A percentile compares a stretch with the other conserved stretches of the same genome.
phyloP scores from a whole-genome alignment of 257 asterid species.

The Forsythia viridissima region DNA sequence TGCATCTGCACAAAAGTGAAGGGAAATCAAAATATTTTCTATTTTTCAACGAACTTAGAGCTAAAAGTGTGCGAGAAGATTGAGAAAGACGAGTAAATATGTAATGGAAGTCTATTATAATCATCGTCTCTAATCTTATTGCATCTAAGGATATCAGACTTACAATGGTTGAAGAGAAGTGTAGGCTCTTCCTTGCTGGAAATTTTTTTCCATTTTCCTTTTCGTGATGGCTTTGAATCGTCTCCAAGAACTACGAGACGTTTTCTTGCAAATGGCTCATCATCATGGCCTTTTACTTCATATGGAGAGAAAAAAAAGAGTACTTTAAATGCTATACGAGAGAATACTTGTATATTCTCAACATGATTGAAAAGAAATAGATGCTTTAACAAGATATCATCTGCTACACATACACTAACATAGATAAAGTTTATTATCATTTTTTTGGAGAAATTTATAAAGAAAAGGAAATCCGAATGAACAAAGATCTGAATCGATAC shows the following conservation, averaged over 20 bases:
- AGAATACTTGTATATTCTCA: background rate
- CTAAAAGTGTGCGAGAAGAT: background rate
- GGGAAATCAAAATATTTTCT: background rate
- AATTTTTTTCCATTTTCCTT: slow-evolving; percentile 34
- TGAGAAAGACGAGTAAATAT: background rate
- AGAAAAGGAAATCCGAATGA: background rate
- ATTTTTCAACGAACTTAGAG: background rate
- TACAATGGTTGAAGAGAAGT: slow-evolving; percentile 73
- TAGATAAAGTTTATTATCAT: background rate
- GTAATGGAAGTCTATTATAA: background rate
- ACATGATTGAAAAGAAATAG: background rate
- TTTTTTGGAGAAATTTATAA: background rate
- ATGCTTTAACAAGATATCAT: background rate
- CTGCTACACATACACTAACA: background rate
- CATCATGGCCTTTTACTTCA: slow-evolving; percentile 33
- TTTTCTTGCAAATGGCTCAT: slow-evolving; percentile 39
- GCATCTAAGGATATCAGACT: slow-evolving; percentile 18
- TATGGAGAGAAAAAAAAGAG: background rate
- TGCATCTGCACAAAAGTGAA: slow-evolving; percentile 51
- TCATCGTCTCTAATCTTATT: background rate
- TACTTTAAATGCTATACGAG: background rate
- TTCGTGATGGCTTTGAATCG: slow-evolving; percentile 40
- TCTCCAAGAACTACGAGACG: slow-evolving; percentile 74
- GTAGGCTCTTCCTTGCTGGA: slow-evolving; percentile 32
- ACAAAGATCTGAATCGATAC: background rate